Percentiles rank a stretch among this genome's conserved stretches.
Conservation (phyloP, 306 rosid species). For the Adenanthera pavonina region DNA sequence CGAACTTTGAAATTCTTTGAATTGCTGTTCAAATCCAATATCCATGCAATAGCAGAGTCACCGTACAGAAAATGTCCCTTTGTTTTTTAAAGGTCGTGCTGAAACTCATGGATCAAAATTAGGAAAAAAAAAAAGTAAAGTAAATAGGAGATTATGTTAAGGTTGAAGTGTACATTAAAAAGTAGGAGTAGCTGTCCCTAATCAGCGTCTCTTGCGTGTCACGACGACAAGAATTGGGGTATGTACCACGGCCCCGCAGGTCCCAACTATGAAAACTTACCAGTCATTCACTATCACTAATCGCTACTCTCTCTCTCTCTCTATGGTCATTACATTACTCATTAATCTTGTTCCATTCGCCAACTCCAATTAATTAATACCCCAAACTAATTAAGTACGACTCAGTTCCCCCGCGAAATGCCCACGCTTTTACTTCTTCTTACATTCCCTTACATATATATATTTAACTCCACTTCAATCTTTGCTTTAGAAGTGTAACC, state of each 20-base stretch:
- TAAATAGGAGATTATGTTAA: neutral
- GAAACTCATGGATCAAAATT: too few relatives aligned
- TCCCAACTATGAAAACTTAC: neutral
- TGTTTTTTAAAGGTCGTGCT: neutral
- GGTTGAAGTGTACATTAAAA: neutral
- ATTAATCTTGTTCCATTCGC: neutral
- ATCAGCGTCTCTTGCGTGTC: conserved; percentile 13
- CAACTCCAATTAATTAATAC: neutral
- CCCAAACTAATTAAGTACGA: neutral
- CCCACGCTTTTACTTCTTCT: conserved; percentile 50
- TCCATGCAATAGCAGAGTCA: neutral
- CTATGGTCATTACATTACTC: neutral
- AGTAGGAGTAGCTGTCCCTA: neutral
- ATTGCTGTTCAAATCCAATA: neutral
- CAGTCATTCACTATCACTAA: too few relatives aligned
- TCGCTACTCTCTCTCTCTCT: too few relatives aligned
- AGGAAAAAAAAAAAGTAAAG: neutral
- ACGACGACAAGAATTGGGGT: neutral
- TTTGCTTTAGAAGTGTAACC: neutral
- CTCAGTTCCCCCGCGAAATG: conserved; percentile 47
- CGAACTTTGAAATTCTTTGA: too few relatives aligned
- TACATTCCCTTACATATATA: neutral
- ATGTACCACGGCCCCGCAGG: neutral
- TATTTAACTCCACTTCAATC: neutral
- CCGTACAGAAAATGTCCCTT: neutral